phyloP scores from a whole-genome alignment of 2,329 filamentous ascomycete genomes.

The Tetracladium maxilliforme region DNA sequence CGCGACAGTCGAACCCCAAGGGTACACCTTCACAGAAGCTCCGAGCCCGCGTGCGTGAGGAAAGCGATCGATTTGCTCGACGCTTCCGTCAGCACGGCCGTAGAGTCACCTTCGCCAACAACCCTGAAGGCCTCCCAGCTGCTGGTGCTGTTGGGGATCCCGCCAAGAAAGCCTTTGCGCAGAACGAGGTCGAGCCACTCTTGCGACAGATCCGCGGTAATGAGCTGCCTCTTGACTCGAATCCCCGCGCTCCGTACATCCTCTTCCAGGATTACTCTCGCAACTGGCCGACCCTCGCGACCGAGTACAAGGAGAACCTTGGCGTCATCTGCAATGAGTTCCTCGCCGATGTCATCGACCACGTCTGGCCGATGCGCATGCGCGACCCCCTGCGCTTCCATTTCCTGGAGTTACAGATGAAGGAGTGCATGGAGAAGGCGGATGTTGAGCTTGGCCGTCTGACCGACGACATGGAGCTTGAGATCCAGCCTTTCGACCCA shows the following conservation, averaged over 20 bases:
- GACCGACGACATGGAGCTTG: constrained; percentile 33
- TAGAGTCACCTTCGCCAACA: constrained; percentile 26
- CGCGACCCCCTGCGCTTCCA: constrained; percentile 31
- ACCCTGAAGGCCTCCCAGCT: constrained; percentile 8
- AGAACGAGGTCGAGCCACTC: constrained; percentile 30
- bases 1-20: constrained; percentile 29
- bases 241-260: constrained; percentile 36
- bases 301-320: constrained; percentile 38
- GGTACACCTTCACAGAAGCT: constrained; percentile 36
- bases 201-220: constrained; percentile 34
- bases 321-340: constrained; percentile 39
- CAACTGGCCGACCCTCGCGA: constrained; percentile 34
- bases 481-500: constrained; percentile 36
- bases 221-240: constrained; percentile 35
- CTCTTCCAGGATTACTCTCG: constrained; percentile 36
- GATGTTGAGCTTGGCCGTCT: constrained; percentile 28
- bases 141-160: constrained; percentile 13
- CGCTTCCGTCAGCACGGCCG: constrained; percentile 33
- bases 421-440: constrained; percentile 27
- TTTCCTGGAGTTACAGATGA: constrained; percentile 33
- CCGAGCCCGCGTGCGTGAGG: constrained; percentile 32
- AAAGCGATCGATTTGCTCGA: constrained; percentile 32
- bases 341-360: constrained; percentile 32
- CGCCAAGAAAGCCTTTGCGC: constrained; percentile 31
- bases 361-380: constrained; percentile 34